Conservation (phyloP, 1,284 basidiomycete species). For the Marasmius oreades region DNA sequence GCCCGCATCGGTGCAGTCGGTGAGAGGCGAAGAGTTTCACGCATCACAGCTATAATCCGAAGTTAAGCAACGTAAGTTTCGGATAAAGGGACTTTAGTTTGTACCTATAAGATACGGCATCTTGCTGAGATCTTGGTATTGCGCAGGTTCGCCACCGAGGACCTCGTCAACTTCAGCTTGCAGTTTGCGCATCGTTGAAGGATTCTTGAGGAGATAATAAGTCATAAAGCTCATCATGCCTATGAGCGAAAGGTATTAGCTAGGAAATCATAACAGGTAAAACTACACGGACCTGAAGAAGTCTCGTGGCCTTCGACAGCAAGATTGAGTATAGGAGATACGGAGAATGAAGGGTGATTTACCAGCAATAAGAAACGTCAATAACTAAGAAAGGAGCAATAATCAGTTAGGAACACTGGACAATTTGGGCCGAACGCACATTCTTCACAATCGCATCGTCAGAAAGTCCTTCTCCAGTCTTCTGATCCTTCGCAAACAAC, state of each 20-base stretch:
- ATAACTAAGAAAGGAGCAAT: neutral
- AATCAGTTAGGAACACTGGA: neutral
- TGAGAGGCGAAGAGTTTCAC: conserved; percentile 42
- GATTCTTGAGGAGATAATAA: conserved; percentile 45
- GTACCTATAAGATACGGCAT: conserved; percentile 41
- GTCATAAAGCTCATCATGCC: conserved; percentile 36
- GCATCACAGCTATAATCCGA: conserved; percentile 34
- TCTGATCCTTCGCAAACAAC: conserved; percentile 41
- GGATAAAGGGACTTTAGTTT: conserved; percentile 1
- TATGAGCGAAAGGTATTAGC: neutral
- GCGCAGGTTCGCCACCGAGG: conserved; percentile 33
- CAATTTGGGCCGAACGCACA: conserved; percentile 22
- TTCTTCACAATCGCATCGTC: conserved; percentile 45
- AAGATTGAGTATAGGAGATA: neutral
- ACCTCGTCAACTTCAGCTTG: conserved; percentile 47
- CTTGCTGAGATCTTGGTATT: conserved; percentile 35
- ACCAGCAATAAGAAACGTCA: conserved; percentile 12
- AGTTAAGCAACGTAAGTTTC: neutral
- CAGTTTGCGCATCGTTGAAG: conserved; percentile 38
- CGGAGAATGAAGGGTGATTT: neutral
- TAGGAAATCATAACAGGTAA: neutral
- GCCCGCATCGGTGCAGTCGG: conserved; percentile 37
- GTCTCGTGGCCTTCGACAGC: conserved; percentile 7
- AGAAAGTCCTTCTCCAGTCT: conserved; percentile 41
- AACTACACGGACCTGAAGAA: neutral